Evolutionary conservation across 2,329 filamentous ascomycete species (phyloP), one percentile per base, ranked within the genome.

Genomic region (Apiospora aurea): DNA sequence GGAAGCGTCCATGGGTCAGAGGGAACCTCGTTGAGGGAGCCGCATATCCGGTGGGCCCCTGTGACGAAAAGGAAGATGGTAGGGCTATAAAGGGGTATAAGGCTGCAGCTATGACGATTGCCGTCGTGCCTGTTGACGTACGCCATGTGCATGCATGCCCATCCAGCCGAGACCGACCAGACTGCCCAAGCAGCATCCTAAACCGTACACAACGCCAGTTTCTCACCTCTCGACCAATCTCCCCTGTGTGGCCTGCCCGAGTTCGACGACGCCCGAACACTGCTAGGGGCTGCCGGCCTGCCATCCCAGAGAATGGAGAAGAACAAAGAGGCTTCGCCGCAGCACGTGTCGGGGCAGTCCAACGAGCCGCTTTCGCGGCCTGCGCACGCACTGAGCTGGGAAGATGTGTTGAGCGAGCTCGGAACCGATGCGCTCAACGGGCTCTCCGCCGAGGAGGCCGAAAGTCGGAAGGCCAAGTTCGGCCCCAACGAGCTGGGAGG

Each of bases 401-500:
- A 84, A 34, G 78, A 84, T 66, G 84, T 88, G 46, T 82, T 87
- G 61, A 79, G 83, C 11, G 87, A 92, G 77, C 82, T 91, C 18
- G 80, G 82, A 4, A 85, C 86, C 71, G 83, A 90, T 76, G 75
- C 84, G 10, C 84, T 88, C 24, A 84, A 91, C 79, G 91, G 90
- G 38, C 83, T 92, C 18, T 85, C 84, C 0, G 78, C 81, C 2
- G 78, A 77, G 10, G 88, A 91, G 71, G 89, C 86, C 18, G 82
- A 85, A 71, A 76, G 82, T 24, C 85, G 89, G 26, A 79, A 90
- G 4, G 82, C 86, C n/a, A 81, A 88, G 72, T 87, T 87, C 81
- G 90, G 90, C 8, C 77, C 80, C 14, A 92, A 92, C 76, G 86
- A 90, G 72, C 82, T 92, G 4, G 88, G 88, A 70, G 86, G 90